Percentiles rank a stretch among this genome's conserved stretches.
Conservation (phyloP, 2,329 filamentous ascomycete species). For the Dothistroma pini region DNA sequence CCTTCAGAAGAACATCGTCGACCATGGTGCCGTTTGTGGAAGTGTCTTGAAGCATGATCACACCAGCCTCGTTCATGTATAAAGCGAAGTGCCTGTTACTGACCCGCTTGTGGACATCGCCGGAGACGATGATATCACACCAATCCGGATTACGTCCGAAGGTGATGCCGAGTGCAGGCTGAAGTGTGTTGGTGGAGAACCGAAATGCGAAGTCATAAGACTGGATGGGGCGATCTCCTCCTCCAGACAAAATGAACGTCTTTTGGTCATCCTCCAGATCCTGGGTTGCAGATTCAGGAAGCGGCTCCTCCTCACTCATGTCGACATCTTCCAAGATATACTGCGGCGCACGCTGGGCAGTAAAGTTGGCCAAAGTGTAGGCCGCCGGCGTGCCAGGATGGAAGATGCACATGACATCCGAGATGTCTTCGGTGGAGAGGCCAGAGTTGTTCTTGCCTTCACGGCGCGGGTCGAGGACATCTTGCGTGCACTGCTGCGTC, state of each 20-base stretch:
- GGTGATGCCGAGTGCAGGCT: slow-evolving; percentile 68
- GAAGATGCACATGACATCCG: slow-evolving; percentile 85
- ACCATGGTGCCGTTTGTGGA: slow-evolving; percentile 96
- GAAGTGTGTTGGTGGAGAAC: slow-evolving; percentile 69
- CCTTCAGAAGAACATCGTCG: slow-evolving; percentile 64
- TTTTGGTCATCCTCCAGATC: slow-evolving; percentile 21
- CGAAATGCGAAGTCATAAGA: slow-evolving; percentile 68
- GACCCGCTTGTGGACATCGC: slow-evolving; percentile 67
- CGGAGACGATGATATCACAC: slow-evolving; percentile 68
- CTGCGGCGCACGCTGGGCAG: slow-evolving; percentile 51
- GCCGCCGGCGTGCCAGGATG: slow-evolving; percentile 73
- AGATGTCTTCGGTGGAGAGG: slow-evolving; percentile 74
- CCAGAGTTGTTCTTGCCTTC: slow-evolving; percentile 77
- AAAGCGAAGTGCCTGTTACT: slow-evolving; percentile 98
- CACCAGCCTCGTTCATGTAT: slow-evolving; percentile 78
- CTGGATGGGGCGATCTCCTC: slow-evolving; percentile 32
- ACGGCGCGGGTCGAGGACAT: slow-evolving; percentile 74
- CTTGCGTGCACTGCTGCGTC: slow-evolving; percentile 63
- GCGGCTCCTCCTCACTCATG: slow-evolving; percentile 13
- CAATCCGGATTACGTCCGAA: slow-evolving; percentile 73
- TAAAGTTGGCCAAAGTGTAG: slow-evolving; percentile 63
- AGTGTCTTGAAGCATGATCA: slow-evolving; percentile 86
- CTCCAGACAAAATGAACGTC: slow-evolving; percentile 31
- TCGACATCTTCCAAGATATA: slow-evolving; percentile 55
- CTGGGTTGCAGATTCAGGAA: not conserved